phyloP scores from a whole-genome alignment of 1,284 basidiomycete genomes.

The Ganoderma resinaceum region DNA sequence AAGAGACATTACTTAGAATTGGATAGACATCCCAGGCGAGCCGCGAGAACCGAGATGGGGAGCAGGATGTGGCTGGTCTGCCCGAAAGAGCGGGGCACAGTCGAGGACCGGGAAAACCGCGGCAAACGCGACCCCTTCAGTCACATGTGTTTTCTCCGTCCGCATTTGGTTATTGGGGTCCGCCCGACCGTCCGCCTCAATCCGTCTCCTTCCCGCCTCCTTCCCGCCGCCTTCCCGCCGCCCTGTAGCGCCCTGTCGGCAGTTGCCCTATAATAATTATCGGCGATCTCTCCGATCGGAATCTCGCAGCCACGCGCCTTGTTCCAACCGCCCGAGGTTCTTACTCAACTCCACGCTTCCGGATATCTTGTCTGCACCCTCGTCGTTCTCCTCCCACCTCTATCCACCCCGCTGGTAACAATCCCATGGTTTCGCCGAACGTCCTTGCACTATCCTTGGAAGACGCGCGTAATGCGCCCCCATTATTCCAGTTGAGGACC shows the following conservation, averaged over 20 bases:
- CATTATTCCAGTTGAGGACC: conserved; percentile 1
- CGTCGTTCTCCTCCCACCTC: background rate
- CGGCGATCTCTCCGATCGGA: conserved; percentile 20
- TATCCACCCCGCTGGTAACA: background rate
- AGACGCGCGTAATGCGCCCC: conserved; percentile 7
- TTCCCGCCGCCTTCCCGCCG: background rate
- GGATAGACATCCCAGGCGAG: background rate
- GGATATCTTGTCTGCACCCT: background rate
- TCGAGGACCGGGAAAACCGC: conserved; percentile 26
- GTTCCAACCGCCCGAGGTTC: conserved; percentile 20
- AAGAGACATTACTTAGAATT: conserved; percentile 10
- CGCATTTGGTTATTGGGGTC: conserved; percentile 4
- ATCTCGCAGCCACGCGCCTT: conserved; percentile 16
- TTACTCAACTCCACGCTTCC: conserved; percentile 6
- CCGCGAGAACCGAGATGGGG: background rate
- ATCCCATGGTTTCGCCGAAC: conserved; percentile 18
- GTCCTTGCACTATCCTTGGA: background rate
- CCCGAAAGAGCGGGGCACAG: conserved; percentile 15
- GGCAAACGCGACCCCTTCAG: conserved; percentile 13
- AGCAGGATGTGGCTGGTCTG: conserved; percentile 13
- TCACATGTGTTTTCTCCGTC: conserved; percentile 18
- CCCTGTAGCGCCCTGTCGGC: conserved; percentile 7
- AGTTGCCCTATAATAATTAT: conserved; percentile 15
- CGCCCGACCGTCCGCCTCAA: background rate
- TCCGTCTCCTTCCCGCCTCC: conserved; percentile 7